These are phyloP conservation scores for Pseudoneurospora amorphoporcata DNA, from an alignment of 495 filamentous ascomycete species.

Conservation along the genomic window DNA sequence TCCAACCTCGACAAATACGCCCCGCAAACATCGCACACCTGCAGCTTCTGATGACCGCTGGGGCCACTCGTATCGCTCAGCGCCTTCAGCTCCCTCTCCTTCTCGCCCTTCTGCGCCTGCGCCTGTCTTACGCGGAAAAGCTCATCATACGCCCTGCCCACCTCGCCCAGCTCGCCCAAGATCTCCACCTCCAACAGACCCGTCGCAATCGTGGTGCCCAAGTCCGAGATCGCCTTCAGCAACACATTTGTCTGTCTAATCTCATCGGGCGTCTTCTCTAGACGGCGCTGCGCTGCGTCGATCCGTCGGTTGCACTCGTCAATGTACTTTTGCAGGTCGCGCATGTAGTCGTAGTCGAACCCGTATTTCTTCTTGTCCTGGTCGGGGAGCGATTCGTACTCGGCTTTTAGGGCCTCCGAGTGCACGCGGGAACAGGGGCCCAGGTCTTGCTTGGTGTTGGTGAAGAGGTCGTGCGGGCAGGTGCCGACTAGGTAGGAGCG, in stretches of 20 bases:
- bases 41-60: slow-evolving; percentile 90
- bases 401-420: slow-evolving; percentile 73
- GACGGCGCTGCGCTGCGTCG: slow-evolving; percentile 72
- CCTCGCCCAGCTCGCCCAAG: slow-evolving; percentile 70
- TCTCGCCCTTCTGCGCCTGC: slow-evolving; percentile 71
- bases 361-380: slow-evolving; percentile 68
- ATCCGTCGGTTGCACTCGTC: slow-evolving; percentile 95
- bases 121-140: slow-evolving; percentile 71
- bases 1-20: slow-evolving; percentile 86
- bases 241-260: slow-evolving; percentile 91
- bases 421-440: slow-evolving; percentile 87
- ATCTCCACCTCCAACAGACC: slow-evolving; percentile 79
- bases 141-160: slow-evolving; percentile 73
- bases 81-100: slow-evolving; percentile 84
- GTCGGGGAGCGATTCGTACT: slow-evolving; percentile 63
- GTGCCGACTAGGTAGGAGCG: slow-evolving; percentile 89
- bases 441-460: slow-evolving; percentile 97
- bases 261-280: slow-evolving; percentile 98
- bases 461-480: slow-evolving; percentile 98
- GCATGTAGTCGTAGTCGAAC: slow-evolving; percentile 93
- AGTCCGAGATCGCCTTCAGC: slow-evolving; percentile 79
- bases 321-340: slow-evolving; percentile 90
- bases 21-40: slow-evolving; percentile 94
- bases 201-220: slow-evolving; percentile 66
- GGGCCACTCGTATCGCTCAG: slow-evolving; percentile 85